phyloP scores from a whole-genome alignment of 345 rosid genomes.

The Crucihimalaya himalaica region DNA sequence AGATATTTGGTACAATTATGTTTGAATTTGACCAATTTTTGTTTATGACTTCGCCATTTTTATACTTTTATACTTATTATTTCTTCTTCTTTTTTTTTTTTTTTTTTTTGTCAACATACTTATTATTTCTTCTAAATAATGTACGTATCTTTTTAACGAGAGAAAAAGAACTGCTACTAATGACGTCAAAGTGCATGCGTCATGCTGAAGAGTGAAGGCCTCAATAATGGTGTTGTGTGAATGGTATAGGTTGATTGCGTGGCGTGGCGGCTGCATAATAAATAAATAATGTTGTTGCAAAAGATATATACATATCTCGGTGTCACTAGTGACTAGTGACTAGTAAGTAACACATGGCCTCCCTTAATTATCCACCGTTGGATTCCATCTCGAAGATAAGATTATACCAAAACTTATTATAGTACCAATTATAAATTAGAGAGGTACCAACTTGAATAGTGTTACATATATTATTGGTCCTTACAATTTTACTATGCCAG shows the following conservation, averaged over 20 bases:
- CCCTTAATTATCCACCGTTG: slow-evolving; percentile 11
- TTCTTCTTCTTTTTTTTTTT: no score
- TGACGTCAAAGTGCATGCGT: slow-evolving; percentile 18
- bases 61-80: neutral
- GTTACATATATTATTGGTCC: slow-evolving; percentile 8
- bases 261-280: slow-evolving; percentile 19
- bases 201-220: slow-evolving; percentile 29
- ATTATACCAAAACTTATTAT: slow-evolving; percentile 10
- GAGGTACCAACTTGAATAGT: neutral
- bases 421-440: slow-evolving; percentile 15
- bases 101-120: no score
- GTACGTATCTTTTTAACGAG: neutral
- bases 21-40: neutral
- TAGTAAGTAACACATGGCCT: neutral
- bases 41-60: neutral
- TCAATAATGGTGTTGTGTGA: slow-evolving; percentile 35
- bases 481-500: slow-evolving; percentile 7
- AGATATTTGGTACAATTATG: neutral
- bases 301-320: neutral
- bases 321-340: neutral
- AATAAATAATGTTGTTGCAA: slow-evolving; percentile 23
- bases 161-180: neutral
- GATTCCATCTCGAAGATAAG: slow-evolving; percentile 32
- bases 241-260: slow-evolving; percentile 4
- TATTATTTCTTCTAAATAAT: neutral